phyloP scores from a whole-genome alignment of 1,139 yeast genomes.

The Pneumocystis wakefieldiae region DNA sequence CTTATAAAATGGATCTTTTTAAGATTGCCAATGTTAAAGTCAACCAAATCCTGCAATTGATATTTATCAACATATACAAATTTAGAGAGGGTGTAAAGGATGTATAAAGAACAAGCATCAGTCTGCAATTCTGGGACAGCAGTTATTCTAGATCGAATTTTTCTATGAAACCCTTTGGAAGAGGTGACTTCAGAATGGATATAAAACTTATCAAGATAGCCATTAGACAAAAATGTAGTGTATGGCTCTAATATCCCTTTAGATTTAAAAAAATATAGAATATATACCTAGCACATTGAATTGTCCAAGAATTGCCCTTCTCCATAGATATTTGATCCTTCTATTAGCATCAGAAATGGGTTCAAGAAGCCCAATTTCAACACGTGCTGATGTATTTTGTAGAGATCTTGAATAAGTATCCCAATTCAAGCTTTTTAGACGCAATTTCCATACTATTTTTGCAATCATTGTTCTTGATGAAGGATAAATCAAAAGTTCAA shows the following conservation, averaged over 20 bases:
- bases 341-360: not conserved
- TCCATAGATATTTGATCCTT: not conserved
- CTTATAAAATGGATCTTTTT: not conserved
- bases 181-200: not conserved
- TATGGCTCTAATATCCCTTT: not conserved
- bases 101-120: not conserved
- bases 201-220: not conserved
- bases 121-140: not conserved
- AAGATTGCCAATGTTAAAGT: not conserved
- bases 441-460: not conserved
- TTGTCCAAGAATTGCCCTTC: not conserved
- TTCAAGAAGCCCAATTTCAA: not conserved
- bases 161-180: not conserved
- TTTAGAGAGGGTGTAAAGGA: not conserved
- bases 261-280: not conserved
- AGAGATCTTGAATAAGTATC: not conserved
- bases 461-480: not conserved
- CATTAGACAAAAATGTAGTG: not conserved
- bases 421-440: not conserved
- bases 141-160: not conserved
- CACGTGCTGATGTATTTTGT: not conserved
- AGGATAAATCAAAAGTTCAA: not conserved
- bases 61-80: not conserved
- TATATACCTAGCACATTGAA: not conserved
- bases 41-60: not conserved